These are phyloP conservation scores for Cyberlindnera mrakii DNA, from an alignment of 805 yeast species.

Conservation along the genomic window DNA sequence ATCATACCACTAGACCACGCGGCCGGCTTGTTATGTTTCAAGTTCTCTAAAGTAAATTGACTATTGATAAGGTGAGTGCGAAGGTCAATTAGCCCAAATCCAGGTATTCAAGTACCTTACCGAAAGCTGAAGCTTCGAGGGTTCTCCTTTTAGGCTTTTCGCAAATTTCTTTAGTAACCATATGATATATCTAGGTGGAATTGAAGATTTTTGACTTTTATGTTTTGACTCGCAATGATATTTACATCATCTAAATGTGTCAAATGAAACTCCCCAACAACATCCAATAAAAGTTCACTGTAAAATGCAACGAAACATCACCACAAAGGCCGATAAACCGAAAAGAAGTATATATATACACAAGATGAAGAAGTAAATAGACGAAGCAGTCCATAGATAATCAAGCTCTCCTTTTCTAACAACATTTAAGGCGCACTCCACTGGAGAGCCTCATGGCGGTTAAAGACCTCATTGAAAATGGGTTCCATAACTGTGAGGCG, in stretches of 20 bases:
- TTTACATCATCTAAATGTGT: neutral
- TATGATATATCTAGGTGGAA: no score
- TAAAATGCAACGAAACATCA: conserved; percentile 1
- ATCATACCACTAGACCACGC: conserved; percentile 7
- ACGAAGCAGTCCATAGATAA: neutral
- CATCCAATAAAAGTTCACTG: no score
- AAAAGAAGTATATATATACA: neutral
- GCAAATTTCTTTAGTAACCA: no score
- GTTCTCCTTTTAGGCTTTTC: no score
- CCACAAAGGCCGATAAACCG: neutral
- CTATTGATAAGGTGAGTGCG: no score
- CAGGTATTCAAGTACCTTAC: no score
- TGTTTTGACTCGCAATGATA: no score
- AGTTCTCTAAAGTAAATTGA: no score
- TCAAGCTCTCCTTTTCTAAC: neutral
- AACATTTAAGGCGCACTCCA: conserved; percentile 5
- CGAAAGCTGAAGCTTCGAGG: no score
- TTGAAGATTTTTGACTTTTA: no score
- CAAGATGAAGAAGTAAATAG: neutral
- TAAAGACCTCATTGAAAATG: conserved; percentile 3
- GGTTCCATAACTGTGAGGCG: conserved; percentile 3
- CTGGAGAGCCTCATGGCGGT: conserved; percentile 2
- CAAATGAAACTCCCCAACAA: neutral
- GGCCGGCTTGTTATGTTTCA: conserved; percentile 2
- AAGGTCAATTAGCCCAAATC: no score